Base-by-base conservation (phyloP, 257 asterid species). In the Solanum sejunctum region DNA sequence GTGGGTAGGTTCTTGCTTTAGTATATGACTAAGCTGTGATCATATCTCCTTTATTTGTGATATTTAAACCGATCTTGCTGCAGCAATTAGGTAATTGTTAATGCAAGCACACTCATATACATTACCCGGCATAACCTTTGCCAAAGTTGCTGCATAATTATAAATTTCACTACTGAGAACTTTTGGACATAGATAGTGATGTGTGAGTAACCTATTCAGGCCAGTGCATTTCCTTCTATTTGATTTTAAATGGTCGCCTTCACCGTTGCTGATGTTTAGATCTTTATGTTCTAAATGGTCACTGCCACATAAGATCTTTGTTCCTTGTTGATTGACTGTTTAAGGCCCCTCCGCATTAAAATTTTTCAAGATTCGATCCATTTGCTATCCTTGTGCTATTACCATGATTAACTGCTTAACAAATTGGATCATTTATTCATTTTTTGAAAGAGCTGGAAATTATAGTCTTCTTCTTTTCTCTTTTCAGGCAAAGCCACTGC, bases 401-500 rank as follows among this genome's bases (percentile, higher is more conserved):
- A 72, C 39, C 60, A 20, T 66, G 66, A 58, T 58, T 9, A 28
- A 10, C 66, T 58, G 28, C 64, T 84, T 49, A 18, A 54, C 36
- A 45, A 64, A 15, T 39, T 52, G 17, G 63, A 63, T 3, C 16
- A 20, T 83, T 2, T 49, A 49, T 10, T 10, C 4, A 20, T 83
- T 3, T 41, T 60, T 83, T 49, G 66, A 67, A 49, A 83, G 28
- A 66, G 11, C 12, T 57, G n/a, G 32, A 73, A 51, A 41, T 66
- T 61, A 81, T 78, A 79, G 23, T 56, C 23, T 11, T 20, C n/a
- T 82, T 84, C 8, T 20, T 43, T 20, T 21, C 16, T 61, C 7
- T 58, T 87, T 84, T 12, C 84, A 94, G 98, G 98, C 95, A 61
- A 92, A 94, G 89, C 96, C 96, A 41, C 89, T 93, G 41, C 45